Percentiles rank a stretch among this genome's conserved stretches.
Evolutionary conservation across 2,329 filamentous ascomycete genomes (phyloP).

Genomic region (Chrysoporthe deuterocubensis): DNA sequence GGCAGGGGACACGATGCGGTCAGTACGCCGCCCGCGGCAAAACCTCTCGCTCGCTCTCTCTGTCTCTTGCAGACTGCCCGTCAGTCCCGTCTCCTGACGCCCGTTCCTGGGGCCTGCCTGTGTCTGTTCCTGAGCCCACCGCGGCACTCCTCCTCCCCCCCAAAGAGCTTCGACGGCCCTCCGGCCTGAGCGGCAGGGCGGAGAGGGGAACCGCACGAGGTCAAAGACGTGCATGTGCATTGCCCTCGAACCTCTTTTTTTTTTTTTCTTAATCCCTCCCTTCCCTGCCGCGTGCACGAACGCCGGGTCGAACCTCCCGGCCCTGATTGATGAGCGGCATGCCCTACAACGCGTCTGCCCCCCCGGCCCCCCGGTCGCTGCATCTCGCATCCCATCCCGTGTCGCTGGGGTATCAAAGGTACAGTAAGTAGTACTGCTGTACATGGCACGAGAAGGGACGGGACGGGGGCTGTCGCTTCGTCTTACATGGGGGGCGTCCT

Average conservation of each 20-base stretch:
- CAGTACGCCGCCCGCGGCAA: neutral
- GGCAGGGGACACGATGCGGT: conserved; percentile 19
- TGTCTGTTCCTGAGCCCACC: neutral
- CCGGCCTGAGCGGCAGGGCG: conserved; percentile 1
- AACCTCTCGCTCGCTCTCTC: neutral
- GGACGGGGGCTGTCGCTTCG: conserved; percentile 11
- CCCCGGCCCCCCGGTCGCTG: neutral
- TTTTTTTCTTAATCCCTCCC: neutral
- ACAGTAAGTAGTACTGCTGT: neutral
- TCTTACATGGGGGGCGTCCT: conserved; percentile 13
- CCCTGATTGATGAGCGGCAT: neutral
- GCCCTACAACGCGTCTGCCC: neutral
- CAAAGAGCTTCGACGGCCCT: neutral
- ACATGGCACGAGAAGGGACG: neutral
- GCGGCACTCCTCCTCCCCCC: neutral
- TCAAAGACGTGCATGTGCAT: conserved; percentile 8
- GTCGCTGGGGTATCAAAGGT: neutral
- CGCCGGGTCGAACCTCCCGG: neutral
- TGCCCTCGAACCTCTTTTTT: neutral
- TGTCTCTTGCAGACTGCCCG: too few relatives aligned
- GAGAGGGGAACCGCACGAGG: neutral
- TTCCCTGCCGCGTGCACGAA: conserved; percentile 1
- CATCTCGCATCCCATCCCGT: conserved; percentile 1
- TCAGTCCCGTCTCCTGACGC: conserved; percentile 3
- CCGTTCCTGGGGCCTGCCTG: neutral